A percentile compares a stretch with the other conserved stretches of the same genome.
phyloP scores from a whole-genome alignment of 176 grass and related monocot species.

The Alloteropsis semialata region DNA sequence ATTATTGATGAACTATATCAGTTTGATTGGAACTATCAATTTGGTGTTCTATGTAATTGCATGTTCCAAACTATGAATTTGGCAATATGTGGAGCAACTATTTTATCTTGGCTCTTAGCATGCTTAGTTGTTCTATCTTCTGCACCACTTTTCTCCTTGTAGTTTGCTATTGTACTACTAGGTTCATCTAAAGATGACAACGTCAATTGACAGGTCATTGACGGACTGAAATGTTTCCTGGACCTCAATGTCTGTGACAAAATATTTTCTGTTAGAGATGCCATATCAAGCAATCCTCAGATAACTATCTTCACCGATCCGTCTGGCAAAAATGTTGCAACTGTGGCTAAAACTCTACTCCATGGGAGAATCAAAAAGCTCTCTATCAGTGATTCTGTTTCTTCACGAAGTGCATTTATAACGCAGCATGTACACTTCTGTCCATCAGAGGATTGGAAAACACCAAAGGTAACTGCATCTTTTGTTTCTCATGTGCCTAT shows the following conservation, averaged over 20 bases:
- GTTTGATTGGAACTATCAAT: neutral
- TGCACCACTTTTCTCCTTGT: neutral
- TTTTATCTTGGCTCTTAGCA: neutral
- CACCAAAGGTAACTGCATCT: slow-evolving; percentile 52
- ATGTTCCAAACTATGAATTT: neutral
- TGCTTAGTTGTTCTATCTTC: neutral
- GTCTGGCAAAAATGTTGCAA: slow-evolving; percentile 26
- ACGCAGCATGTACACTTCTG: slow-evolving; percentile 51
- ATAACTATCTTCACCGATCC: slow-evolving; percentile 56
- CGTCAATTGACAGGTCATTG: slow-evolving; percentile 59
- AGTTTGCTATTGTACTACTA: neutral
- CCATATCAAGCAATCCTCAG: slow-evolving; percentile 57
- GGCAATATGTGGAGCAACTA: neutral
- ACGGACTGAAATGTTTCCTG: slow-evolving; percentile 55
- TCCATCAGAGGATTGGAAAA: slow-evolving; percentile 40
- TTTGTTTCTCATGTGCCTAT: neutral
- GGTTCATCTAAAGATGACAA: neutral
- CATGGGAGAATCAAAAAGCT: slow-evolving; percentile 60
- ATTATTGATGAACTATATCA: neutral
- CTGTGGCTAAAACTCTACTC: slow-evolving; percentile 43
- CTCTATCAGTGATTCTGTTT: slow-evolving; percentile 39
- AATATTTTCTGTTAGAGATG: slow-evolving; percentile 50
- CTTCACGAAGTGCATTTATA: slow-evolving; percentile 58
- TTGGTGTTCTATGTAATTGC: neutral
- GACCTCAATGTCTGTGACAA: slow-evolving; percentile 37